Evolutionary conservation across 2,329 filamentous ascomycete species (phyloP), one percentile per base, ranked within the genome.

Genomic region (Ascochyta clinopodiicola): DNA sequence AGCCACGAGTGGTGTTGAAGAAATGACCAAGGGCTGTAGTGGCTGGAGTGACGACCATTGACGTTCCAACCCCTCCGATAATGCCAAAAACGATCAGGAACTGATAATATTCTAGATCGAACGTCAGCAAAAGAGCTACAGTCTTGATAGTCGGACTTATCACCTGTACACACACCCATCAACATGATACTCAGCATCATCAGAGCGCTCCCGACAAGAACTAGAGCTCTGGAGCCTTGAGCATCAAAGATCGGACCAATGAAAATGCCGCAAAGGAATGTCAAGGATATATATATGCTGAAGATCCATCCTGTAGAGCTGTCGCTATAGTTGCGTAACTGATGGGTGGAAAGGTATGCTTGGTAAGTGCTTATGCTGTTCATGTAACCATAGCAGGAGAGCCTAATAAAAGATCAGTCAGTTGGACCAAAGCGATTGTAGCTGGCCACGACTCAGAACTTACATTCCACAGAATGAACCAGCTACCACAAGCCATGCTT

Each of bases 161-260:
- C 22, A 24, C 22, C 22, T 10, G 84, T 87, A 71, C 89, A 93
- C 51, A 91, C 80, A 19, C 90, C 91, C 46, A 95, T 75, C 12
- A 89, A 75, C 63, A 96, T 81, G 54, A 92, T 80, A 44, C 86
- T 85, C 0, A 81, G 79, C 19, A 88, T 81, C 24, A 90, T 78
- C 51, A 84, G 80, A 3, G 88, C 68, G 34, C 85, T 88, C 1
- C 92, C 93, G 0, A 80, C 78, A 1, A 89, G 68, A n/a, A 96
- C 80, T 22, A 96, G 82, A 77, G 86, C 84, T n/a, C 85, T 82
- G 0, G 93, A 91, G 0, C 94, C 93, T 65, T 92, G 88, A 66
- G 88, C 88, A 76, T 97, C 93, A 69, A 97, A 97, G 22, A 96
- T 78, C 0, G 93, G 92, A 0, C 93, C 93, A 45, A 96, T 87